Evolutionary conservation across 2,329 filamentous ascomycete species (phyloP).

Genomic region (Paraphaeosphaeria minitans): DNA sequence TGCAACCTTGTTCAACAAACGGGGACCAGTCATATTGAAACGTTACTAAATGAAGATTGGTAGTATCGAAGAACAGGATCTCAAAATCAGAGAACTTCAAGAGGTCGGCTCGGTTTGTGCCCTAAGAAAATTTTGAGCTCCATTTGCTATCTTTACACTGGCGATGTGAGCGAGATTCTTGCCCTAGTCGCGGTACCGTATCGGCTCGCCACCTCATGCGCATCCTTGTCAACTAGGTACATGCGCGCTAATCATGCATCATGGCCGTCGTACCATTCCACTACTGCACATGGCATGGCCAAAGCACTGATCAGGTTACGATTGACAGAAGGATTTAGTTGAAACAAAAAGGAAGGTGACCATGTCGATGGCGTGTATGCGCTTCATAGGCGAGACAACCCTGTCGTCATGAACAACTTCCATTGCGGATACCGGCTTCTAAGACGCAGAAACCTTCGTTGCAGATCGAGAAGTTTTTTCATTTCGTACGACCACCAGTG

Average conservation of each 20-base stretch:
- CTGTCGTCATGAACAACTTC: neutral
- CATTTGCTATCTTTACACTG: neutral
- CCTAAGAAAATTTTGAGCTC: neutral
- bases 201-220: neutral
- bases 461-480: neutral
- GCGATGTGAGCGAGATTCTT: neutral
- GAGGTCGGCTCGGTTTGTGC: neutral
- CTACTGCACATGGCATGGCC: neutral
- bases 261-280: neutral
- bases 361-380: neutral
- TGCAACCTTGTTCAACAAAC: constrained; percentile 23
- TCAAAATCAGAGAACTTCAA: neutral
- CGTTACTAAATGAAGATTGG: neutral
- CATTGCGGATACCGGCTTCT: neutral
- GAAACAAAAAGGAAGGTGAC: neutral
- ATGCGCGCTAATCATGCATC: neutral
- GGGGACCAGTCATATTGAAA: constrained; percentile 14
- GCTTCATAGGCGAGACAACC: neutral
- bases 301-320: neutral
- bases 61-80: neutral
- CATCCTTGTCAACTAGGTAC: neutral
- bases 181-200: too few relatives aligned
- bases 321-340: neutral
- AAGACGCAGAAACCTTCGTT: neutral
- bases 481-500: neutral